Base-by-base conservation (phyloP, 306 rosid genomes). In the Sicyos baderoa region DNA sequence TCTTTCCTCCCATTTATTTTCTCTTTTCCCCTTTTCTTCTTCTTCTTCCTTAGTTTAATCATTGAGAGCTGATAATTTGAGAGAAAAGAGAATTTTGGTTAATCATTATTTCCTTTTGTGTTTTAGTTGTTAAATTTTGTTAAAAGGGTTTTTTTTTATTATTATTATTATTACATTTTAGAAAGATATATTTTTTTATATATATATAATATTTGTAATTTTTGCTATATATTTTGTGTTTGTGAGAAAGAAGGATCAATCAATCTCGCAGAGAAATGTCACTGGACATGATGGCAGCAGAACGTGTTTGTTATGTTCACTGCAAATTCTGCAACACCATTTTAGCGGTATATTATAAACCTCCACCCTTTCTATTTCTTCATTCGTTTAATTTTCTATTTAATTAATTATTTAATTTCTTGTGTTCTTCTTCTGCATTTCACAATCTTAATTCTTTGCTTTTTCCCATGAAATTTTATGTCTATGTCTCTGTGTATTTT, bases 251-350 rank as follows among this genome's bases (percentile, higher is more conserved):
- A 56, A 19, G 35, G 62, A 57, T 57, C 27, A 51, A 40, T 44
- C 9, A 19, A 18, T 19, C 53, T 49, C 8, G 7, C 54, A 64
- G 19, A 54, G 75, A 75, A 78, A 86, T 90, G 94, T 90, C 91
- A 76, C 82, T 86, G 99, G 96, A 94, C 53, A 80, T 84, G 94
- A 90, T 83, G 91, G 87, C 95, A 76, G 29, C 97, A 21, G 99
- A 90, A 84, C 96, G 96, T 81, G 91, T 94, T 82, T 94, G 99
- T 82, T 94, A 90, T 86, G 96, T 90, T 80, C 96, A 90, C 91
- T 94, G 99, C 97, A 94, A 90, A 82, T 84, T 88, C 96, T 94
- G 99, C 99, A 90, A 86, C 91, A 94, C 97, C 94, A 86, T 90
- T 84, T 76, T 94, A 78, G 99, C 97, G 99, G 99, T 94, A 94